Base-by-base conservation (phyloP, 805 yeast species). In the Lipomyces yamanashiensis region DNA sequence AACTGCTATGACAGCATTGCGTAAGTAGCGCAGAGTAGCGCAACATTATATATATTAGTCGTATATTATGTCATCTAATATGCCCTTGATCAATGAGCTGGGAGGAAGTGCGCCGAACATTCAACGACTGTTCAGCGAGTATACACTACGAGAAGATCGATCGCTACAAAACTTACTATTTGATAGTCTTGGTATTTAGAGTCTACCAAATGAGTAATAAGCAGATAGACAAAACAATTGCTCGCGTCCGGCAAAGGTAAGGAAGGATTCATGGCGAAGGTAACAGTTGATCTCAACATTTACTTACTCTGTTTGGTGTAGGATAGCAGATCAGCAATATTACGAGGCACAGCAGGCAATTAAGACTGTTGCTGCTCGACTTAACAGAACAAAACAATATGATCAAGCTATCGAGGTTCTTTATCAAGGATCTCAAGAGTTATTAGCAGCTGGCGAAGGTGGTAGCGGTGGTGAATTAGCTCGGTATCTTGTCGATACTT, bases 301-400 rank as follows among this genome's bases (percentile, higher is more conserved):
- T 17, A 17, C 40, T 4, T 9, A 36, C 17, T 34, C 9, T 15
- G 33, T 9, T 52, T 17, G 13, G 21, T 39, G 7, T 33, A 87
- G 89, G 71, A 87, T 93, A 67, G 84, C 82, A 56, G 82, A 82
- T 55, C 90, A 90, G 1, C 89, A 92, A 60, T 91, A 82, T 77
- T 93, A 93, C 74, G 99, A 95, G 74, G 98, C 98, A 0, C 97
- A 93, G 74, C 98, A 95, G 76, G 92, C 97, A 0, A 81, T 95
- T 57, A 81, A 97, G 72, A 91, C 98, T 6, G 89, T 93, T 59
- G 89, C 90, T 48, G 92, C 92, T 69, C 82, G 99, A 73, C 88
- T 89, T 72, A 87, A 89, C 49, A 85, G 89, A 67, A 74, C 86
- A 28, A 85, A 85, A 64, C 85, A 87, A 63, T 90, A 82, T 74